Percentiles rank a stretch among this genome's conserved stretches.
These are phyloP conservation scores for Cyphellophora europaea DNA, from an alignment of 2,329 filamentous ascomycete genomes.

Conservation along the genomic window DNA sequence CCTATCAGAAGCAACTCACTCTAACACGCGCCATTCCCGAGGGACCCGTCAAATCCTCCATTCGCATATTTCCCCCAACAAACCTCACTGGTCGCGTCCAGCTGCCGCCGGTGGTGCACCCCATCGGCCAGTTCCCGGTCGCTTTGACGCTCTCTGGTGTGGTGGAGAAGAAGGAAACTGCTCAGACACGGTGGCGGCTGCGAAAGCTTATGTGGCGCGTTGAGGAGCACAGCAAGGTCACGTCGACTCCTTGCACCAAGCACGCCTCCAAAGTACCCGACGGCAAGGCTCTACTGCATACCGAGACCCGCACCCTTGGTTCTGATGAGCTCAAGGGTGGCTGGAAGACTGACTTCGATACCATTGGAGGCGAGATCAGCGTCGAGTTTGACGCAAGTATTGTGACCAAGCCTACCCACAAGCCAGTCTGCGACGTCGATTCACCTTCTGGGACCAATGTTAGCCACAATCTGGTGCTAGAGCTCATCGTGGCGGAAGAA, in stretches of 20 bases:
- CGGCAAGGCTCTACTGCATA: constrained; percentile 63
- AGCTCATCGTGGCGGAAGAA: constrained; percentile 91
- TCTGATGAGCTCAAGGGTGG: constrained; percentile 73
- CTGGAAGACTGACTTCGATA: constrained; percentile 75
- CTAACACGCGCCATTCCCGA: constrained; percentile 73
- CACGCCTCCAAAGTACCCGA: constrained; percentile 59
- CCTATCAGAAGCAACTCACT: constrained; percentile 57
- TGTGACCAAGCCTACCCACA: constrained; percentile 41
- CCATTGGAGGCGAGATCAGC: constrained; percentile 64
- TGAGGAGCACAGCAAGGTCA: constrained; percentile 72
- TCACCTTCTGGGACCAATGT: constrained; percentile 66
- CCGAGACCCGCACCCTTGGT: constrained; percentile 68
- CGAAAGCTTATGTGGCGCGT: constrained; percentile 90
- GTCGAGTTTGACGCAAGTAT: constrained; percentile 65
- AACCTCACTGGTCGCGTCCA: constrained; percentile 81
- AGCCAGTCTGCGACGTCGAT: constrained; percentile 70
- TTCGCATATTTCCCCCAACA: constrained; percentile 92
- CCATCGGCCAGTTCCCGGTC: constrained; percentile 72
- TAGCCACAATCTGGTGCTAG: constrained; percentile 76
- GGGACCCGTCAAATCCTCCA: constrained; percentile 74
- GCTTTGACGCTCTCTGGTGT: constrained; percentile 80
- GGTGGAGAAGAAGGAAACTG: constrained; percentile 58
- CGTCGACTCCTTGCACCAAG: constrained; percentile 70
- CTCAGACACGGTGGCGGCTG: constrained; percentile 75
- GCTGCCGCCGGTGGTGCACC: constrained; percentile 74